Evolutionary conservation across 345 rosid genomes (phyloP), one percentile per base, ranked within the genome.

Genomic region (Eucalyptus pumila): DNA sequence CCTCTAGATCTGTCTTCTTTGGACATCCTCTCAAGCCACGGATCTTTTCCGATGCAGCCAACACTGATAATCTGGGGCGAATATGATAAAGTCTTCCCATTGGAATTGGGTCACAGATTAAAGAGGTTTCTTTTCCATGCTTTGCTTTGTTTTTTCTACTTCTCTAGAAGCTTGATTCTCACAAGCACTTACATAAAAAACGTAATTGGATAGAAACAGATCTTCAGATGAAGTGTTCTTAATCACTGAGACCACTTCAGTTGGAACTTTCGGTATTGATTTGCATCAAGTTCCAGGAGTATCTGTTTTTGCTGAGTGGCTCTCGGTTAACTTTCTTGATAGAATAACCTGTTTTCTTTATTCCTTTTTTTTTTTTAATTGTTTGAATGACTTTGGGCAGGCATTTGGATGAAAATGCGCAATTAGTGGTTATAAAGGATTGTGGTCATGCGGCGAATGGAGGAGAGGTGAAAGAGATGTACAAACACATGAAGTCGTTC

Each of bases 11-110:
- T 16, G 30, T 58, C 80, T 24, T 26, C 14, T 86, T 13, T 60
- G 88, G 80, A 89, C 49, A 24, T 87, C 14, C 49, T 2, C 50
- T 44, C 50, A 24, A 49, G 67, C 50, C n/a, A 37, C 1, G 48
- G 49, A 48, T 80, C 81, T n/a, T 56, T 12, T 30, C 32, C 2
- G 50, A 60, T 87, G 54, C 89, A 90, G 91, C 87, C 89, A 54
- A 51, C 87, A 1, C 30, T 88, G 45, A 88, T 90, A 54, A 51
- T 90, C 24, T 90, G 88, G 89, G 91, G 88, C 17, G 91, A 90
- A 60, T 69, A 86, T 24, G 89, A 90, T 26, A 80, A 86, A 85
- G 48, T 88, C 47, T 90, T 90, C 58, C 91, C 91, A 23, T 34
- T 88, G 47, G 81, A 90, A 47, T 72, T 90, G 52, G 89, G 87